Base-by-base conservation (phyloP, 495 filamentous ascomycete species). In the Xylaria longipes region DNA sequence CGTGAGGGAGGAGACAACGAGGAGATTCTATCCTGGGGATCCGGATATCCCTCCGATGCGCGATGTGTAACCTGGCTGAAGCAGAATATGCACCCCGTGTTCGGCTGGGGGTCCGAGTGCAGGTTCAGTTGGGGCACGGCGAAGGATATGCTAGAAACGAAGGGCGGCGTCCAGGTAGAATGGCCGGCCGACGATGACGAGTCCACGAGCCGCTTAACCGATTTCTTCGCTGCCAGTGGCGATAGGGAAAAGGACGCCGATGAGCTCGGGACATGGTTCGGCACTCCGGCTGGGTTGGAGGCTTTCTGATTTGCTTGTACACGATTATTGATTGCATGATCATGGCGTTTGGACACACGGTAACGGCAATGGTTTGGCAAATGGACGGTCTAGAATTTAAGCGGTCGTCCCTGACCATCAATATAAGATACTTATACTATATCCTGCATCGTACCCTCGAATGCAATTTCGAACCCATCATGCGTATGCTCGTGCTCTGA, bases 81-180 rank as follows among this genome's bases (percentile, higher is more conserved):
- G 81, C 82, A 80, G 46, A 93, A 93, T 73, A 97, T 97, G 91
- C 91, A 99, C 72, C 92, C 92, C 17, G 84, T 98, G 0, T 99
- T 98, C 83, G 96, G 96, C 17, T 99, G 97, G 97, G 93, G 94
- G 2, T 89, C 87, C 27, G 94, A 97, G 81, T 95, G 93, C 76
- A 86, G 96, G 43, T 98, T 98, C 72, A 96, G 93, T 76, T 99
- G 96, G 96, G 92, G 92, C 8, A 98, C 96, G 1, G 93, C 91
- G 12, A 98, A 94, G 79, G 94, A 98, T 78, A 88, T 98, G 89
- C 79, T 99, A 1, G 97, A 98, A 69, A 76, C 80, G 31, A 86
- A 88, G 70, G 85, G 79, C 31, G 81, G 88, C 17, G 83, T 89
- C 41, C 90, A 87, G 71, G 92, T 97, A 1, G 94, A 97, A 46